Base-by-base conservation (phyloP, 2,329 filamentous ascomycete species). In the Cercospora sp. region DNA sequence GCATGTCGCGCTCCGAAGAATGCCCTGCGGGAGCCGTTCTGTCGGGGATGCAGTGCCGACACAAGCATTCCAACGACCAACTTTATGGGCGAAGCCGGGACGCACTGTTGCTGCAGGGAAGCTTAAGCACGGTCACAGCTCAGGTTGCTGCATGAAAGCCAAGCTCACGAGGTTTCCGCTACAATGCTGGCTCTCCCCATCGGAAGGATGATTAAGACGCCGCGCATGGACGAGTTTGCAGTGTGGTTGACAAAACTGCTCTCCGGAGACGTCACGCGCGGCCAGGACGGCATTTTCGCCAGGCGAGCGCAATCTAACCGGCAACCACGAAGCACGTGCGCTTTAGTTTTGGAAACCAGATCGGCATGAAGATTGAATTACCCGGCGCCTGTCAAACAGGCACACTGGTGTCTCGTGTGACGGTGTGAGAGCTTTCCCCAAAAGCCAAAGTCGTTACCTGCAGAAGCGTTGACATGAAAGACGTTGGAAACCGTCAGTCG, bases 31-130 rank as follows among this genome's bases (percentile, higher is more conserved):
- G 63, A 60, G 43, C 63, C 63, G 63, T 34, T 60, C 40, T 24
- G 40, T 61, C 55, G 63, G 63, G 63, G 58, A 66, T 57, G 40
- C 24, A 37, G 55, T 61, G 63, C 63, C 63, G 63, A 45, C 26
- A 59, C 55, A 60, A 66, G 55, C 63, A 61, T 61, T 49, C 55
- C 57, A 51, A 61, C 63, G 37, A 61, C 63, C 63, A 66, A 61
- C 63, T 66, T 61, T 61, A 61, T 61, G 57, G 63, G 26, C 45
- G 49, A 57, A 32, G 18, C 30, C 62, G 62, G 58, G 24, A 28
- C 63, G 63, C 40, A 60, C 32, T 28, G 26, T 40, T 18, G 24
- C 40, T 61, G 26, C 59, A 61, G 59, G 59, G 40, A 28, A 61
- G 59, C 59, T 61, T 61, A 24, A 61, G 59, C 59, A 61, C 59